Conservation (phyloP, 2,329 filamentous ascomycete species). For the Sporothrix inflata region DNA sequence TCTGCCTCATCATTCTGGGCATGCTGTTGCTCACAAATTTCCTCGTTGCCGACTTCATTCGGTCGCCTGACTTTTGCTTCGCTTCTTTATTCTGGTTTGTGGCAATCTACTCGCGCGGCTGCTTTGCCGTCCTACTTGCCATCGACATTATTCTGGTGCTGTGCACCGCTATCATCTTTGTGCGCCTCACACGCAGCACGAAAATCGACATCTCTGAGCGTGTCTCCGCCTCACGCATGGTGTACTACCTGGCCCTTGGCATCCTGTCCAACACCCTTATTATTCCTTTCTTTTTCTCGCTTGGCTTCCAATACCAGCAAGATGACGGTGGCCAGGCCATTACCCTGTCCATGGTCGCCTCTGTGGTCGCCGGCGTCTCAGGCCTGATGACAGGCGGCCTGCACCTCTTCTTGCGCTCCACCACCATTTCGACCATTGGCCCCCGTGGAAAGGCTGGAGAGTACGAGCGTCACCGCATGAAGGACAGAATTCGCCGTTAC, state of each 20-base stretch:
- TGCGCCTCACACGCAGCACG: slow-evolving; percentile 58
- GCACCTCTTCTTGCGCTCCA: slow-evolving; percentile 69
- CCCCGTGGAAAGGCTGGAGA: slow-evolving; percentile 51
- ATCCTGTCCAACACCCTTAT: slow-evolving; percentile 60
- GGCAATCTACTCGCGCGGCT: slow-evolving; percentile 60
- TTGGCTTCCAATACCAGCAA: slow-evolving; percentile 50
- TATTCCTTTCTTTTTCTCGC: slow-evolving; percentile 65
- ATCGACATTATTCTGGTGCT: slow-evolving; percentile 56
- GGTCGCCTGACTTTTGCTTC: slow-evolving; percentile 64
- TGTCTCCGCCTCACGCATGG: slow-evolving; percentile 68
- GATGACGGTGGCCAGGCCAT: slow-evolving; percentile 47
- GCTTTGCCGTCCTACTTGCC: slow-evolving; percentile 57
- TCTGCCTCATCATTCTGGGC: slow-evolving; percentile 58
- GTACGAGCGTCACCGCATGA: slow-evolving; percentile 50
- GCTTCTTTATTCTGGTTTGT: slow-evolving; percentile 71
- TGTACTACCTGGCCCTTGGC: slow-evolving; percentile 65
- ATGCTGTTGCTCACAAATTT: slow-evolving; percentile 60
- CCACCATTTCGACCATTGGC: slow-evolving; percentile 59
- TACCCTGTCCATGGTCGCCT: slow-evolving; percentile 63
- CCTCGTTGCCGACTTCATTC: slow-evolving; percentile 59
- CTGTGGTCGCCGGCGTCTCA: slow-evolving; percentile 67
- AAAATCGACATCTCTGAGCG: slow-evolving; percentile 62
- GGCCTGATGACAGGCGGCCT: slow-evolving; percentile 67
- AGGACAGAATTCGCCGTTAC: slow-evolving; percentile 48
- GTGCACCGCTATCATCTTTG: slow-evolving; percentile 58